Conservation (phyloP, 306 rosid genomes). For the Rubus idaeus region DNA sequence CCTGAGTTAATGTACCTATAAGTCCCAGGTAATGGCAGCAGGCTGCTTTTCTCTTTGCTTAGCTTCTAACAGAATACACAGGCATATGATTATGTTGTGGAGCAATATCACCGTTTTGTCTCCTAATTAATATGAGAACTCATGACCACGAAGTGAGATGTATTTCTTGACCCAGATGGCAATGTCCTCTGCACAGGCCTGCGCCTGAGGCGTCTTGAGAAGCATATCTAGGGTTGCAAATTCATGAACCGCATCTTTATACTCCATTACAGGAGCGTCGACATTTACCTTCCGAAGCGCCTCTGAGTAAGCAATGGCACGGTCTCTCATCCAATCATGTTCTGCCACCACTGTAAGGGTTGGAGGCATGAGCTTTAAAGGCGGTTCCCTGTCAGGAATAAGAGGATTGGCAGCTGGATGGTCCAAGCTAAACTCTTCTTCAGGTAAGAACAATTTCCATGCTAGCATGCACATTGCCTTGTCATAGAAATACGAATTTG, state of each 20-base stretch:
- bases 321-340: constrained; percentile 97
- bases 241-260: constrained; percentile 92
- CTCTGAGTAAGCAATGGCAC: constrained; percentile 96
- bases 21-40: constrained; percentile 28
- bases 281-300: constrained; percentile 89
- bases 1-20: constrained; percentile 9
- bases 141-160: constrained; percentile 89
- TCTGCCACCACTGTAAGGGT: constrained; percentile 92
- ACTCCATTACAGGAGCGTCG: constrained; percentile 87
- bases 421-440: constrained; percentile 77
- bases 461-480: constrained; percentile 92
- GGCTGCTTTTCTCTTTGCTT: constrained; percentile 19
- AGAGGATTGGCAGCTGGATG: constrained; percentile 95
- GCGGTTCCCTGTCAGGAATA: constrained; percentile 63
- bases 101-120: constrained; percentile 20
- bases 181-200: constrained; percentile 88
- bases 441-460: constrained; percentile 90
- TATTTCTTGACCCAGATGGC: constrained; percentile 96
- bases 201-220: constrained; percentile 89
- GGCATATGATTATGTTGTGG: constrained; percentile 22
- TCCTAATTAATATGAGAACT: constrained; percentile 76
- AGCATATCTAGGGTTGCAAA: constrained; percentile 91
- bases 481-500: constrained; percentile 92
- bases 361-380: constrained; percentile 89
- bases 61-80: constrained; percentile 22